A percentile compares a stretch with the other conserved stretches of the same genome.
phyloP scores from a whole-genome alignment of 2,329 filamentous ascomycete species.

The Mariannaea sp. region DNA sequence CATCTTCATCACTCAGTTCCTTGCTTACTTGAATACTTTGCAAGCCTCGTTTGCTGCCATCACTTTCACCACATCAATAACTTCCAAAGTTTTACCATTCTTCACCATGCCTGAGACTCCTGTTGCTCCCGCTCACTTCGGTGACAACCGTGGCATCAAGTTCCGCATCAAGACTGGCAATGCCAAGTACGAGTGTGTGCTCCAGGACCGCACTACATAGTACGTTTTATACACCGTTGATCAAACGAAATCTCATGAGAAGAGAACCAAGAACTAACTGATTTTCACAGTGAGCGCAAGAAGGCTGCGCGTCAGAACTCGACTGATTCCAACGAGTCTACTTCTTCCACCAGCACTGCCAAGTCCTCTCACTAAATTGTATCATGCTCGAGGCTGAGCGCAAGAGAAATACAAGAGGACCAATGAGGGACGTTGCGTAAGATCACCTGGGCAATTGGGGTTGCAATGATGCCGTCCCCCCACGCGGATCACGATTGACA shows the following conservation, averaged over 20 bases:
- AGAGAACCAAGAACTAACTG: conserved; percentile 17
- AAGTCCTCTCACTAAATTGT: conserved; percentile 30
- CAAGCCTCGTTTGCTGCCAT: background rate
- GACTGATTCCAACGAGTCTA: conserved; percentile 42
- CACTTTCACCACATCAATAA: conserved; percentile 20
- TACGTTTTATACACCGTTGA: conserved; percentile 39
- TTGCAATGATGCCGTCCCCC: conserved; percentile 10
- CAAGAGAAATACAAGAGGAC: background rate
- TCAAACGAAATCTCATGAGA: background rate
- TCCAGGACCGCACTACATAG: conserved; percentile 52
- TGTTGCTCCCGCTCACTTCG: conserved; percentile 35
- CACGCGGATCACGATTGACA: background rate
- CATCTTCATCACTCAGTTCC: conserved; percentile 2
- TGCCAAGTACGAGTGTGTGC: conserved; percentile 46
- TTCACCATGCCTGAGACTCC: conserved; percentile 33
- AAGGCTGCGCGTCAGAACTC: conserved; percentile 47
- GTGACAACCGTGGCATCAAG: conserved; percentile 49
- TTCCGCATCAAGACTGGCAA: conserved; percentile 54
- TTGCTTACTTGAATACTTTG: background rate
- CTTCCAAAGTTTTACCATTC: conserved; percentile 2
- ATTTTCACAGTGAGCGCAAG: conserved; percentile 44
- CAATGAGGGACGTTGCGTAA: background rate
- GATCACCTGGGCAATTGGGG: conserved; percentile 8
- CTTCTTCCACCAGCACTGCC: conserved; percentile 35
- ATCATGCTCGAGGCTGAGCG: background rate